phyloP scores from a whole-genome alignment of 208 protist genomes.

The Acanthamoeba castellanii region DNA sequence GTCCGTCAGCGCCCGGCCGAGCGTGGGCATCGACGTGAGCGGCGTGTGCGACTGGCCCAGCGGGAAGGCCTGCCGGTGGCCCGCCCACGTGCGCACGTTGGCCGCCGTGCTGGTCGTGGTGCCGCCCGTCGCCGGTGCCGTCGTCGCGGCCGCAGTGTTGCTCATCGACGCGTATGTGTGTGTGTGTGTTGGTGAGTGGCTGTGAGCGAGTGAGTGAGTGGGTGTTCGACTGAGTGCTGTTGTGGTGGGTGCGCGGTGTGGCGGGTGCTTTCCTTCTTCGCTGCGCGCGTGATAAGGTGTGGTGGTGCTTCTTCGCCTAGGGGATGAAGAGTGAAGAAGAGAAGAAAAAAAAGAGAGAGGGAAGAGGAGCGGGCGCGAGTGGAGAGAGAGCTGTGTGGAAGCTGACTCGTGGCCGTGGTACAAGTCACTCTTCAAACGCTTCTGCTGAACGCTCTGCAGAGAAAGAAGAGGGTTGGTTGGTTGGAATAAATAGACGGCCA shows the following conservation, averaged over 20 bases:
- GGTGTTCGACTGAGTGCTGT: too few species aligned
- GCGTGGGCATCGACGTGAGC: conserved; percentile 67
- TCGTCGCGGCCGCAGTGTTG: neutral
- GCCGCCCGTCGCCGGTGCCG: neutral
- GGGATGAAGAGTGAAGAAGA: neutral
- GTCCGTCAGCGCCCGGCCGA: conserved; percentile 34
- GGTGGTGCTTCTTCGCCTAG: neutral
- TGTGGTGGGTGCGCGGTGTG: too few species aligned
- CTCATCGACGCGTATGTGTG: neutral
- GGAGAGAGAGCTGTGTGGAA: neutral
- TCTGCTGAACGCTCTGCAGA: neutral
- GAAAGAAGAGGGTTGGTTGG: too few species aligned
- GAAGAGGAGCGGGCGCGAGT: neutral
- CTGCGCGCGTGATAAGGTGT: too few species aligned
- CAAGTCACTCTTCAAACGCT: conserved; percentile 19
- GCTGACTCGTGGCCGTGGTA: conserved; percentile 2
- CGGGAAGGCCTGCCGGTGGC: conserved; percentile 53
- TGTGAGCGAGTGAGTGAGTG: too few species aligned
- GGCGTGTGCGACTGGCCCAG: conserved; percentile 61
- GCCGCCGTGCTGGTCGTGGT: neutral
- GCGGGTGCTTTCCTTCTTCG: too few species aligned
- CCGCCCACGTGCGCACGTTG: conserved; percentile 34
- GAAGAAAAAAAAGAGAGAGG: neutral
- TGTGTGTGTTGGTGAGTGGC: too few species aligned
- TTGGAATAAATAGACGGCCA: too few species aligned